Evolutionary conservation across 495 filamentous ascomycete species (phyloP).

Genomic region (Astrothelium subdiscretum): DNA sequence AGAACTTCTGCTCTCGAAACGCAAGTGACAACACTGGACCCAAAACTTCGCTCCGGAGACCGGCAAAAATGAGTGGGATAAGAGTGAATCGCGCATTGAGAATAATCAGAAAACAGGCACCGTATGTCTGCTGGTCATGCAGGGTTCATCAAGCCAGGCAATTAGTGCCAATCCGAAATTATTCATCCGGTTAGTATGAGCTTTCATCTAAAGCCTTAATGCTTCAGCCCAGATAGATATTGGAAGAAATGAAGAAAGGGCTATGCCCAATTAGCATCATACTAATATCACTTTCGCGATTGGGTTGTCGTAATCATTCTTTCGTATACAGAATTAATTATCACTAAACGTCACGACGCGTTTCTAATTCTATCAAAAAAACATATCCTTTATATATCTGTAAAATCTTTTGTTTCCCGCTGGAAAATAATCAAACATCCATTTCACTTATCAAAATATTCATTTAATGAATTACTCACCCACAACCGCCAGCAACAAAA

Average conservation of each 20-base stretch:
- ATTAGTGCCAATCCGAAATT: neutral
- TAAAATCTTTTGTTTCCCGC: too few species aligned
- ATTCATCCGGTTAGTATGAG: neutral
- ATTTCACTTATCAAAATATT: neutral
- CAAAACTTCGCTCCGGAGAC: neutral
- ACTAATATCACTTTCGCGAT: neutral
- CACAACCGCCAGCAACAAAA: constrained; percentile 10
- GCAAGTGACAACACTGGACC: neutral
- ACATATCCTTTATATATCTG: too few species aligned
- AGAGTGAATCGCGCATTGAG: neutral
- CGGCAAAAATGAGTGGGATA: neutral
- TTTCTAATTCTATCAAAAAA: too few species aligned
- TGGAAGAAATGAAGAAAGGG: too few species aligned
- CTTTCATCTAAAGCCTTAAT: neutral
- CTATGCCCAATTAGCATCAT: too few species aligned
- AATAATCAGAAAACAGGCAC: neutral
- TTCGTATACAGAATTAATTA: too few species aligned
- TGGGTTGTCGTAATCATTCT: neutral
- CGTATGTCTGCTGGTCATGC: neutral
- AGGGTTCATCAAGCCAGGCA: neutral
- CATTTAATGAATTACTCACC: neutral
- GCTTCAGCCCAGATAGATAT: neutral
- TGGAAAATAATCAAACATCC: neutral
- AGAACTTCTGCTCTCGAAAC: neutral
- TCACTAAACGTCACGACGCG: too few species aligned